These are phyloP conservation scores for Paecilomyces niveus DNA, from an alignment of 2,329 filamentous ascomycete species.

Conservation along the genomic window DNA sequence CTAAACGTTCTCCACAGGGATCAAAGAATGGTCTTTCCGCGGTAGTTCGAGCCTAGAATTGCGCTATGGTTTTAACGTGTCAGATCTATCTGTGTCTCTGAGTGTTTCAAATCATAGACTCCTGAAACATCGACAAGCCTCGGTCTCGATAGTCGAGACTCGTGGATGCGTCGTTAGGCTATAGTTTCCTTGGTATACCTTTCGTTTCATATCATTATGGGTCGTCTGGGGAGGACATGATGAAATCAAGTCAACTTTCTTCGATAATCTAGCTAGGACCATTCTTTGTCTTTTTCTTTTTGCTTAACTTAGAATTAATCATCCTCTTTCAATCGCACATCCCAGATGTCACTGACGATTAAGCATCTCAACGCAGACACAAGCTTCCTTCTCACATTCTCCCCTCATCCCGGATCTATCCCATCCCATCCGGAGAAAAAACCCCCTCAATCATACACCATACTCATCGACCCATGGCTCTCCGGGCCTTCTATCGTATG, in stretches of 20 bases:
- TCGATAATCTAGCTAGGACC: no score
- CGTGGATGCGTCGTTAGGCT: neutral
- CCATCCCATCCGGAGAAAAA: conserved; percentile 1
- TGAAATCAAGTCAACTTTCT: neutral
- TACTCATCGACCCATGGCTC: conserved; percentile 68
- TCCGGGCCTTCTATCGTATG: conserved; percentile 54
- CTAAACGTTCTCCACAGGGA: no score
- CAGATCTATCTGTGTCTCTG: neutral
- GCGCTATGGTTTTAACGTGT: no score
- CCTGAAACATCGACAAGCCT: neutral
- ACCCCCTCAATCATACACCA: conserved; percentile 45
- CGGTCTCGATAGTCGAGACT: neutral
- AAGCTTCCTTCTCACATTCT: conserved; percentile 25
- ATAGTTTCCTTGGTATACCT: neutral
- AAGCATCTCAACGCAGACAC: conserved; percentile 25
- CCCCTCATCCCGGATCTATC: conserved; percentile 7
- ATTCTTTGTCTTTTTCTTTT: no score
- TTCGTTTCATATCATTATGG: neutral
- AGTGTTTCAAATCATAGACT: neutral
- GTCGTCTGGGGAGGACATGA: neutral
- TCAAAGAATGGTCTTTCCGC: no score
- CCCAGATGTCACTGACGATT: conserved; percentile 16
- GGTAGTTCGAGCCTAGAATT: no score
- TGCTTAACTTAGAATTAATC: no score
- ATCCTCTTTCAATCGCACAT: neutral